Base-by-base conservation (phyloP, 192 early-diverging fungal species). In the Gamsiella multidivaricata region DNA sequence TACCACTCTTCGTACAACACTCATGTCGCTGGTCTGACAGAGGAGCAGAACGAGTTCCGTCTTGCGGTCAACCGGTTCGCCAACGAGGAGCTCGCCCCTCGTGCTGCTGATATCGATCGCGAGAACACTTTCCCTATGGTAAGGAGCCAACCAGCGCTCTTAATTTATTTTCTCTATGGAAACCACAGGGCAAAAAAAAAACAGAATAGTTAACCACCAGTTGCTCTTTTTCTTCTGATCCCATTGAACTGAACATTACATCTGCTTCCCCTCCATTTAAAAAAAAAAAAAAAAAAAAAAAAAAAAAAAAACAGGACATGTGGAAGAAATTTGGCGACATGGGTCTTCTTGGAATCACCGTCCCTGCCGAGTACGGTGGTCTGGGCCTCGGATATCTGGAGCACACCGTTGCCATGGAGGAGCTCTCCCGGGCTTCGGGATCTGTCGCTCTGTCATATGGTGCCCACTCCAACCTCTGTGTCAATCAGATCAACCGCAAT, bases 241-340 rank as follows among this genome's bases (percentile, higher is more conserved):
- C 18, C 18, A 15, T 18, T 18, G 41, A 18, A 42, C 18, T 11
- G 1, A 42, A 42, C 11, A 11, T 18, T 2, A 18, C 11, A 12
- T 23, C 17, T 49, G 46, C 8, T n/a, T 17, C n/a, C n/a, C n/a
- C n/a, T n/a, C n/a, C n/a, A 18, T 46, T 46, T 46, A 12, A 18
- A 42, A 18, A 58, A 22, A 29, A 20, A 36, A 14, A 28, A 28
- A 36, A 34, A 25, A 12, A 34, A 65, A 55, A 60, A 29, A n/a
- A 39, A 32, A 22, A 22, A 3, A 17, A 43, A 23, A 31, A 54
- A 74, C 72, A 86, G 83, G 94, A 96, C 69, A 96, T 97, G 95
- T 98, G 96, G 96, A 90, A 91, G 74, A 96, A 96, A 80, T 92
- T 98, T 72, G 96, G 96, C 53, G 88, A 92, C 36, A 98, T 98